phyloP scores from a whole-genome alignment of 306 rosid species.

The Vicia faba region DNA sequence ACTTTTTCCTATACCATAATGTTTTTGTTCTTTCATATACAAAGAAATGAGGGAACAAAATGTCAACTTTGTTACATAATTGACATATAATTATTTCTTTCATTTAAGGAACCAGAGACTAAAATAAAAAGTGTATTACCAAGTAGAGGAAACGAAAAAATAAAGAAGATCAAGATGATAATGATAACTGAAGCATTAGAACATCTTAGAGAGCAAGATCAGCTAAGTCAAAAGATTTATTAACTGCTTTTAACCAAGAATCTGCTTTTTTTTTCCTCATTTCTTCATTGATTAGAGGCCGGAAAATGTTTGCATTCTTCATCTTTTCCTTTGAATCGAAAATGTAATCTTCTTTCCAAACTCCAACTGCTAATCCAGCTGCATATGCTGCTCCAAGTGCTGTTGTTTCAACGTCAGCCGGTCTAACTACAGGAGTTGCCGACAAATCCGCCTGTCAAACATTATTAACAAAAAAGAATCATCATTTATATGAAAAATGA shows the following conservation, averaged over 20 bases:
- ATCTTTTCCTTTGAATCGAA: constrained; percentile 50
- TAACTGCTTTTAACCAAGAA: constrained; percentile 86
- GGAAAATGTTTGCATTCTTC: constrained; percentile 50
- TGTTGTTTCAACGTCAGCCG: constrained; percentile 86
- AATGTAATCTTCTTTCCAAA: constrained; percentile 70
- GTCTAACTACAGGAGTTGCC: constrained; percentile 75
- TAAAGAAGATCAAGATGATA: too few relatives aligned
- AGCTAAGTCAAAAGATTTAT: constrained; percentile 80
- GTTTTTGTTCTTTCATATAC: too few relatives aligned
- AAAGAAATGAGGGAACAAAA: too few relatives aligned
- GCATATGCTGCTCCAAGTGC: constrained; percentile 98
- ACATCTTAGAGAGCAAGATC: constrained; percentile 67
- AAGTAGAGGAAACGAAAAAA: too few relatives aligned
- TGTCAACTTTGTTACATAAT: too few relatives aligned
- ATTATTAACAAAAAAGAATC: neutral
- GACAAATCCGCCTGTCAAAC: constrained; percentile 71
- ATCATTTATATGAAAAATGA: constrained; percentile 13
- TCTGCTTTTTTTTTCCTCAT: constrained; percentile 70
- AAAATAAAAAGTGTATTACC: neutral
- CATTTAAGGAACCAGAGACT: neutral
- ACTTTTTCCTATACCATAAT: too few relatives aligned
- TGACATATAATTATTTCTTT: neutral
- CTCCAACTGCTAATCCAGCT: constrained; percentile 85
- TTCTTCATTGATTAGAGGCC: constrained; percentile 49
- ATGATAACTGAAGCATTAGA: neutral